Evolutionary conservation across 179 eudicot species (phyloP).

Genomic region (Sideroxylon spinosum): DNA sequence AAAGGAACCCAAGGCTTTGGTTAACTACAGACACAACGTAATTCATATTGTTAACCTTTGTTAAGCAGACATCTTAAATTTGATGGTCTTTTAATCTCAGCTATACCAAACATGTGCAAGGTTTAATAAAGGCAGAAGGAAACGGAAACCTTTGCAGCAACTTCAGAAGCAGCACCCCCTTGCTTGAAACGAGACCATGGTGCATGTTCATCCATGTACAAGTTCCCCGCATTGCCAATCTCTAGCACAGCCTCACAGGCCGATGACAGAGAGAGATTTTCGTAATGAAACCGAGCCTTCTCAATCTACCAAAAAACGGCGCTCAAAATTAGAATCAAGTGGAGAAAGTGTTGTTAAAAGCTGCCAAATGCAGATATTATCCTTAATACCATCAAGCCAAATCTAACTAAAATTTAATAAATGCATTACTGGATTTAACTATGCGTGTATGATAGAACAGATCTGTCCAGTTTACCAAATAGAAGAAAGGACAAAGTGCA

Average conservation of each 20-base stretch:
- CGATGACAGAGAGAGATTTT: constrained; percentile 68
- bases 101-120: background rate
- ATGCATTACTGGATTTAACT: no score
- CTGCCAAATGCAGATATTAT: background rate
- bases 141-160: constrained; percentile 79
- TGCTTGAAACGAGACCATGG: constrained; percentile 98
- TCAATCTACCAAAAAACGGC: constrained; percentile 49
- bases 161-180: constrained; percentile 77
- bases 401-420: background rate
- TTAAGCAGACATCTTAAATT: background rate
- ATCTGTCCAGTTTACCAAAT: background rate
- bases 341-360: background rate
- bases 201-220: constrained; percentile 85
- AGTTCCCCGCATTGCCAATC: constrained; percentile 89
- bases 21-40: background rate
- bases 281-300: constrained; percentile 62
- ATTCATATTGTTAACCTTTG: background rate
- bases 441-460: background rate
- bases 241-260: constrained; percentile 95
- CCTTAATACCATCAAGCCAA: background rate
- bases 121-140: background rate
- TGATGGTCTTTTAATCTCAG: background rate
- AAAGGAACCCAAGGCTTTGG: background rate
- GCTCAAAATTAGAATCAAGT: constrained; percentile 8
- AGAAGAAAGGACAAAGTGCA: background rate